Evolutionary conservation across 2,329 filamentous ascomycete genomes (phyloP), one percentile per base, ranked within the genome.

Genomic region (Ophiobolus disseminans): DNA sequence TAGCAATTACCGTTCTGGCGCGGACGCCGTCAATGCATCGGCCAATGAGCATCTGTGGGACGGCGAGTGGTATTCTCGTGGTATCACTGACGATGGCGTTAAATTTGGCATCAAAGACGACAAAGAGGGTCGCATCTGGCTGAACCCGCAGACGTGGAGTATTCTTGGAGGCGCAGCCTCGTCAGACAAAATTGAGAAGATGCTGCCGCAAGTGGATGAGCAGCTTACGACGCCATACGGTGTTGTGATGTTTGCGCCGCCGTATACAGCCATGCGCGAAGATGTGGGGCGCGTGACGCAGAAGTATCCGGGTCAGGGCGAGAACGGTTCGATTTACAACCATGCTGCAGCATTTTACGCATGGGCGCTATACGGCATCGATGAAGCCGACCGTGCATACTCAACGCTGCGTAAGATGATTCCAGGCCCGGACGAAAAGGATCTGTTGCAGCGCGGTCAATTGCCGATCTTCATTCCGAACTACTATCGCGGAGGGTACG

Each of bases 251-350:
- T 84, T 83, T 61, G 79, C 74, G 3, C 82, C 82, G 5, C 76
- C 81, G 1, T 84, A 73, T 66, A 79, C 71, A 28, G 73, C 67
- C 7, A 84, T 84, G 81, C 79, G 81, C 42, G 82, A 84, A 67
- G 81, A 84, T 48, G 74, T 84, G 17, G 81, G 82, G 8, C 80
- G 81, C 36, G 81, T 84, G 11, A 83, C 81, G 49, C 81, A 84
- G 61, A 84, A 84, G 65, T 81, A 79, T 48, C 77, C 80, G 2
- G 81, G 81, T 2, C 80, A 80, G 35, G 82, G 77, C n/a, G 82
- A 84, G 66, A 84, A 84, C 62, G 82, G 75, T 1, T 78, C 79
- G 19, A 79, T 84, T 14, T 84, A 84, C 65, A 84, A 83, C 70
- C 82, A 84, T 62, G 81, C 82, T 0, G 76, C 74, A 23, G 75